Evolutionary conservation across 352 stramenopile genomes (phyloP), one percentile per base, ranked within the genome.

Genomic region (Pythium brachiatum): DNA sequence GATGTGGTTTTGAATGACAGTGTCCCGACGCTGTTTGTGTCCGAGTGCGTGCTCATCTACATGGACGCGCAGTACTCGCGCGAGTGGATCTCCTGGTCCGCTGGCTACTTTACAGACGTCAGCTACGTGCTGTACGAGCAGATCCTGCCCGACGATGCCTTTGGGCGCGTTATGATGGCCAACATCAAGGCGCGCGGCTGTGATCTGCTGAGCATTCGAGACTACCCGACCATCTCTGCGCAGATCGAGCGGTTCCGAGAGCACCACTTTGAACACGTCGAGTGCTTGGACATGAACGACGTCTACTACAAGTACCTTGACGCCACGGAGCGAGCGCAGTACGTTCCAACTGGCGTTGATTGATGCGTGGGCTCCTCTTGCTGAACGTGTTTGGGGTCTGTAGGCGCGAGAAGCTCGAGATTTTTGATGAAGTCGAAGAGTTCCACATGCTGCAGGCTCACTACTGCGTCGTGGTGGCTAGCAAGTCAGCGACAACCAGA

Each of bases 371-470:
- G n/a, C n/a, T 34, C 9, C 5, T 46, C 15, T 43, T 38, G 25
- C 21, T 57, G 57, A 64, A 26, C 2, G 23, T 43, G 38, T 21
- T 51, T 51, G 9, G 8, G 41, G 21, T 9, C 25, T 46, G 43
- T 34, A 95, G 85, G 31, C 78, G 85, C 16, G 87, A 96, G 63
- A 80, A 76, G 39, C 76, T 97, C 20, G 91, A 97, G 70, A 90
- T 96, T 47, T 97, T 97, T 68, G 91, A 97, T 64, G 91, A 97
- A 59, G 66, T 97, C 15, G 91, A 97, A 64, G 91, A 97, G 62
- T 97, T 92, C 68, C 84, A 97, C 73, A 65, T 97, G 65, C 76
- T 97, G 50, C 89, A 97, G 51, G 80, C 75, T 1, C 91, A 97
- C 71, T 97, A 97, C 54, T 97, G 89, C 52, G 47, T 97, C 53